These are phyloP conservation scores for Polyporus arcularius DNA, from an alignment of 768 basidiomycete genomes.

Conservation along the genomic window DNA sequence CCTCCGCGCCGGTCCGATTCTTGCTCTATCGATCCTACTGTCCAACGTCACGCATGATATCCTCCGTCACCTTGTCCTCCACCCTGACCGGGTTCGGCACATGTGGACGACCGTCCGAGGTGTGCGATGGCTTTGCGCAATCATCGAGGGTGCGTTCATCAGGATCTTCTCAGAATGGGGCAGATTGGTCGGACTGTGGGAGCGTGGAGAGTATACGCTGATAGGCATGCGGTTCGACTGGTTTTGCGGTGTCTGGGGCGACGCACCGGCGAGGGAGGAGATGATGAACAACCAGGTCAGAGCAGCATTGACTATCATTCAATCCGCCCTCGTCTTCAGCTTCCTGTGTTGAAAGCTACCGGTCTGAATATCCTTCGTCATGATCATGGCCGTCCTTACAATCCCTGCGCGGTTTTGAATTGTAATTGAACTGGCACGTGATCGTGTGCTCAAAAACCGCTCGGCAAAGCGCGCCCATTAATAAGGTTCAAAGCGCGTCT, in stretches of 20 bases:
- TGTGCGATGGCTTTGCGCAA: constrained; percentile 41
- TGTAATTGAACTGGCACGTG: neutral
- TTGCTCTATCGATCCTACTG: constrained; percentile 33
- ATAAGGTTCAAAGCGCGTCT: constrained; percentile 31
- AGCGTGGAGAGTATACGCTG: constrained; percentile 40
- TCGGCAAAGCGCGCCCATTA: constrained; percentile 26
- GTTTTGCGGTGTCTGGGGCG: constrained; percentile 46
- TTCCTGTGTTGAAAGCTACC: neutral
- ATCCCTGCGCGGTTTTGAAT: neutral
- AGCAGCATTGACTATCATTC: constrained; percentile 8
- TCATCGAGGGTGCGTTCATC: constrained; percentile 52
- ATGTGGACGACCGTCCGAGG: constrained; percentile 40
- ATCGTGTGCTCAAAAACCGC: neutral
- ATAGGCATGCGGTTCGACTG: constrained; percentile 55
- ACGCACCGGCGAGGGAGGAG: constrained; percentile 47
- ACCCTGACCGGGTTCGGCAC: constrained; percentile 35
- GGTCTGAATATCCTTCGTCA: no score
- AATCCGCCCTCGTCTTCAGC: neutral
- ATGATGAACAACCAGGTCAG: constrained; percentile 41
- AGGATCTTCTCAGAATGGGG: constrained; percentile 54
- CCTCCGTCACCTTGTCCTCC: constrained; percentile 47
- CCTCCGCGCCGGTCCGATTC: constrained; percentile 13
- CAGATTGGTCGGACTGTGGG: constrained; percentile 44
- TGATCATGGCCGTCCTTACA: no score
- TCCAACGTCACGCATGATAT: constrained; percentile 51